Evolutionary conservation across 306 rosid genomes (phyloP), one percentile per base, ranked within the genome.

Genomic region (Begonia masoniana): DNA sequence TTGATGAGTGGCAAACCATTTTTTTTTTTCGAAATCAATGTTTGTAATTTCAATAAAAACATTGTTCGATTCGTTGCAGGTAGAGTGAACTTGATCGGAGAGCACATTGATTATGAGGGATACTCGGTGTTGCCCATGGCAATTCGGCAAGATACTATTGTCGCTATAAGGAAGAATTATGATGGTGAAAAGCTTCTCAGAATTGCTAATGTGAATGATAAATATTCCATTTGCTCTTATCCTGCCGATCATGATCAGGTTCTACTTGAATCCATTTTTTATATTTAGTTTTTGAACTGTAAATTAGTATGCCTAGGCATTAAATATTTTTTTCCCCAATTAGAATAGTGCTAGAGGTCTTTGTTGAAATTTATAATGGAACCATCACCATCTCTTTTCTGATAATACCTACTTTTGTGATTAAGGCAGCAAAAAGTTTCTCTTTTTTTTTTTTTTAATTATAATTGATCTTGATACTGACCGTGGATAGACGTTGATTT

Each of bases 111-210:
- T 52, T 83, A 87, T 53, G 91, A 83, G 47, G 96, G 96, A 0
- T 87, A 87, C 74, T 87, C 96, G 11, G 96, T 88, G 69, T 64
- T 88, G 80, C 96, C 94, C 31, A 88, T 88, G 96, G 96, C 96
- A 5, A 88, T 88, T 57, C 66, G 94, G 45, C 94, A 84, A 65
- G 96, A 88, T 61, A 81, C 94, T 2, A 84, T 88, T 7, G 76
- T 88, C 8, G 96, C 87, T 0, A 79, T 88, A 55, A 60, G 92
- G 61, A 76, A 48, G 62, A 66, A 68, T 43, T 70, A 60, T 8
- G 63, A 15, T 3, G 67, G 58, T 14, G 76, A 76, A 55, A 68
- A 68, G 52, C 54, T 74, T 68, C 72, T 87, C 13, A 72, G 74
- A 55, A 84, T 88, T 23, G 88, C 80, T 24, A 88, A 88, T 42